phyloP scores from a whole-genome alignment of 495 filamentous ascomycete genomes.

The Schizothecium vesticola region DNA sequence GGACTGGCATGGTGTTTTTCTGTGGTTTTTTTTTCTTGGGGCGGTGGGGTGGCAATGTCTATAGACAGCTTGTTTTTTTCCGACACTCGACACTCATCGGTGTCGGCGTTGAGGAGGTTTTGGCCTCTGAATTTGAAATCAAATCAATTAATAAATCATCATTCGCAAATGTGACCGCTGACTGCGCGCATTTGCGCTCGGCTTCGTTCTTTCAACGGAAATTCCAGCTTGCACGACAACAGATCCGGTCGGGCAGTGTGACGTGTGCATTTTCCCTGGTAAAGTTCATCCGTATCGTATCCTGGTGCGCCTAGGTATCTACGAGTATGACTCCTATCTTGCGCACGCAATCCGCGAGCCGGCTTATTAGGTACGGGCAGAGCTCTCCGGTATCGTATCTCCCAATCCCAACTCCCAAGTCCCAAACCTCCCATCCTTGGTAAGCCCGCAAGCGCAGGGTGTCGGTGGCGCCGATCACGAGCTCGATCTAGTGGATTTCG shows the following conservation, averaged over 20 bases:
- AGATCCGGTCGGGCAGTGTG: not conserved
- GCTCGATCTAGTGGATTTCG: not conserved
- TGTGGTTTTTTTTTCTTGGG: too few relatives aligned
- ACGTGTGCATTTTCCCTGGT: not conserved
- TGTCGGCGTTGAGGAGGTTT: not conserved
- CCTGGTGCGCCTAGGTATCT: not conserved
- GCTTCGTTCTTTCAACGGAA: not conserved
- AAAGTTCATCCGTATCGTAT: not conserved
- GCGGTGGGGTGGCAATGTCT: not conserved
- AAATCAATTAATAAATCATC: not conserved
- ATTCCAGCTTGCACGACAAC: not conserved
- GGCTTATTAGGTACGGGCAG: not conserved
- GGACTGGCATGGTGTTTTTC: not conserved
- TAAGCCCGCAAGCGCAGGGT: not conserved
- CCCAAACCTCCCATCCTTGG: not conserved
- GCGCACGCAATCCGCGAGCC: not conserved
- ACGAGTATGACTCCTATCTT: not conserved
- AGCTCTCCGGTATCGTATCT: constrained; percentile 15
- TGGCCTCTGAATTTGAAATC: not conserved
- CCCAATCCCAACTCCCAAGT: not conserved
- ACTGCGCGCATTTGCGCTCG: not conserved
- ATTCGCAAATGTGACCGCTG: not conserved
- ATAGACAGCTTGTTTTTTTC: not conserved
- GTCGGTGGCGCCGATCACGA: not conserved
- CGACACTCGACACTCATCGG: not conserved